Evolutionary conservation across 2,329 filamentous ascomycete genomes (phyloP).

Genomic region (Fusarium cicatricum): DNA sequence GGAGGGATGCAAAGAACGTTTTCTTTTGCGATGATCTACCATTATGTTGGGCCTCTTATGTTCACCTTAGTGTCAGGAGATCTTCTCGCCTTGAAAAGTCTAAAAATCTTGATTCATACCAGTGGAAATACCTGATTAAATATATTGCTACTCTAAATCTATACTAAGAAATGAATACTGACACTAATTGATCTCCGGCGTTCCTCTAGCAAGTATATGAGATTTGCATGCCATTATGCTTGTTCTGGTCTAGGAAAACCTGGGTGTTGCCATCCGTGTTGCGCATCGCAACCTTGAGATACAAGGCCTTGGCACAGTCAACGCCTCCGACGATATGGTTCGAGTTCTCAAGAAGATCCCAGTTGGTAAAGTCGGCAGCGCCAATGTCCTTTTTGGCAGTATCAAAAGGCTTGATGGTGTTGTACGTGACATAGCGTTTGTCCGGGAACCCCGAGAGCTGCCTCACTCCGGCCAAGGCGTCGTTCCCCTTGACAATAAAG

Average conservation of each 20-base stretch:
- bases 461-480: slow-evolving; percentile 35
- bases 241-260: slow-evolving; percentile 45
- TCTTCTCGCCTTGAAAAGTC: too few species aligned
- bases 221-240: slow-evolving; percentile 43
- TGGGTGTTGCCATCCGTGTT: slow-evolving; percentile 36
- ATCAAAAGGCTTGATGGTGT: slow-evolving; percentile 36
- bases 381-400: slow-evolving; percentile 21
- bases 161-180: slow-evolving; percentile 12
- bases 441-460: slow-evolving; percentile 42
- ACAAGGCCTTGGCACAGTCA: slow-evolving; percentile 42
- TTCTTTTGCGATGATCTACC: too few species aligned
- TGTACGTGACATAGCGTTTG: slow-evolving; percentile 31
- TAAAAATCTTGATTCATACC: too few species aligned
- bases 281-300: slow-evolving; percentile 40
- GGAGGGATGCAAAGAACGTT: too few species aligned
- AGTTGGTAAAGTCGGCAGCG: slow-evolving; percentile 45
- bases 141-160: too few species aligned
- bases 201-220: slow-evolving; percentile 28
- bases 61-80: too few species aligned
- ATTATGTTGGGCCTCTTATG: too few species aligned
- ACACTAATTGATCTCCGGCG: background rate
- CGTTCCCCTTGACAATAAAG: slow-evolving; percentile 47
- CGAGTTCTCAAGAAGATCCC: slow-evolving; percentile 35
- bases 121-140: too few species aligned
- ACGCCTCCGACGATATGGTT: slow-evolving; percentile 39